Evolutionary conservation across 78 protist species (phyloP).

Genomic region (Blattamonas nauphoetae): DNA sequence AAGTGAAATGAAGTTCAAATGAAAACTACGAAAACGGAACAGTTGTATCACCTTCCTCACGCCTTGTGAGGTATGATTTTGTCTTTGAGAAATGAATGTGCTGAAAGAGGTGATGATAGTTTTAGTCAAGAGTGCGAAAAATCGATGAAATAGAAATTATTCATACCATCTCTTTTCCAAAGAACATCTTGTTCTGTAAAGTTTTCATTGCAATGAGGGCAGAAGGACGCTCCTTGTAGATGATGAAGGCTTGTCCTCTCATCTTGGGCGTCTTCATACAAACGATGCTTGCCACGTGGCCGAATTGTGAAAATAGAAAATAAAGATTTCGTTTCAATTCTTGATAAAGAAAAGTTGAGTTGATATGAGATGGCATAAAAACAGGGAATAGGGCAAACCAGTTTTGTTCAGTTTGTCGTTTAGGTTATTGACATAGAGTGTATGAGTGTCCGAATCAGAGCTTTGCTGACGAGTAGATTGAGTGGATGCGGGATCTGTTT

Average conservation of each 20-base stretch:
- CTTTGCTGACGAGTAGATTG: too few species aligned
- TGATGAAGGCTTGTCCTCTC: constrained; percentile 92
- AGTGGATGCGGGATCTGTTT: too few species aligned
- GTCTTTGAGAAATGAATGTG: background rate
- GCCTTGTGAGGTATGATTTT: background rate
- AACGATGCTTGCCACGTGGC: constrained; percentile 58
- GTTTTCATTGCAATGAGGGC: constrained; percentile 65
- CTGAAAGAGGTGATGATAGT: too few species aligned
- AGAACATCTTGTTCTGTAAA: constrained; percentile 70
- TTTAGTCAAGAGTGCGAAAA: too few species aligned
- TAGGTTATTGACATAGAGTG: constrained; percentile 77
- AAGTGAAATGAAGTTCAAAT: background rate
- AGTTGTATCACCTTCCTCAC: background rate
- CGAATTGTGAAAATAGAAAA: constrained; percentile 46
- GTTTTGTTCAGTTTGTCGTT: constrained; percentile 63
- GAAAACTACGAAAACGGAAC: background rate
- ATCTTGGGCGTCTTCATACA: constrained; percentile 58
- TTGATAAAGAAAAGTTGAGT: background rate
- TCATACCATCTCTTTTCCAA: constrained; percentile 64
- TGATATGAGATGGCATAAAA: background rate
- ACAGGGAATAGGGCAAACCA: constrained; percentile 18
- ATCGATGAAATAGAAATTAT: background rate
- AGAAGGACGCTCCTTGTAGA: constrained; percentile 57
- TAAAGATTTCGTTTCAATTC: constrained; percentile 26
- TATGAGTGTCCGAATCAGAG: too few species aligned